Evolutionary conservation across 768 basidiomycete species (phyloP).

Genomic region (Daedalea quercina): DNA sequence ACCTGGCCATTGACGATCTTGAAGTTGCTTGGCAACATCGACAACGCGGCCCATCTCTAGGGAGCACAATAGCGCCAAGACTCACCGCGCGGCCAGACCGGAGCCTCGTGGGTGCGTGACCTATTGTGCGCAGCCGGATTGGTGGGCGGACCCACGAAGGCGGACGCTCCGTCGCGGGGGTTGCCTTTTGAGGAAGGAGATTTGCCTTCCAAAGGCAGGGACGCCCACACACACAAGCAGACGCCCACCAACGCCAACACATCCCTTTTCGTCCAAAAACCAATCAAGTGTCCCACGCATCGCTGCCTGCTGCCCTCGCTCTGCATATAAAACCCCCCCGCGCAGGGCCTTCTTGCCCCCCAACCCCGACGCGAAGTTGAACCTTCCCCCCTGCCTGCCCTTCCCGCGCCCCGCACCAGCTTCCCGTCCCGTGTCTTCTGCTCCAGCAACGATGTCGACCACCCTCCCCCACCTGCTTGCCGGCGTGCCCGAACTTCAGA

Average conservation of each 20-base stretch:
- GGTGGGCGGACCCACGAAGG: conserved; percentile 1
- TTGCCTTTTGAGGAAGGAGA: neutral
- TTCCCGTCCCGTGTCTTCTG: conserved; percentile 3
- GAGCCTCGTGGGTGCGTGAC: neutral
- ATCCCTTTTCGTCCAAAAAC: neutral
- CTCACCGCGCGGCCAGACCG: no score
- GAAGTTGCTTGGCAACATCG: no score
- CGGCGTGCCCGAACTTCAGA: neutral
- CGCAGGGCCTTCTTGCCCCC: neutral
- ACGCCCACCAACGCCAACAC: conserved; percentile 7
- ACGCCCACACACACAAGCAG: conserved; percentile 5
- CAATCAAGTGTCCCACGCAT: conserved; percentile 4
- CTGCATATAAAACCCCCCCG: conserved; percentile 5
- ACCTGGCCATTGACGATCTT: no score
- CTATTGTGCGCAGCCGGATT: conserved; percentile 11
- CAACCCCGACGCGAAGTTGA: neutral
- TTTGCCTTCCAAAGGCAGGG: neutral
- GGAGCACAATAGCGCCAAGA: no score
- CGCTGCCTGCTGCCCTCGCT: neutral
- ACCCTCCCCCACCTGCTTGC: no score
- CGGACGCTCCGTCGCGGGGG: neutral
- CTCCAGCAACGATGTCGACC: neutral
- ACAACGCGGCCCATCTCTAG: no score
- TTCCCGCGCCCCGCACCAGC: neutral
- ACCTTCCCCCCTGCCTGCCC: neutral